These are phyloP conservation scores for Mycena metata DNA, from an alignment of 768 basidiomycete species.

Conservation along the genomic window DNA sequence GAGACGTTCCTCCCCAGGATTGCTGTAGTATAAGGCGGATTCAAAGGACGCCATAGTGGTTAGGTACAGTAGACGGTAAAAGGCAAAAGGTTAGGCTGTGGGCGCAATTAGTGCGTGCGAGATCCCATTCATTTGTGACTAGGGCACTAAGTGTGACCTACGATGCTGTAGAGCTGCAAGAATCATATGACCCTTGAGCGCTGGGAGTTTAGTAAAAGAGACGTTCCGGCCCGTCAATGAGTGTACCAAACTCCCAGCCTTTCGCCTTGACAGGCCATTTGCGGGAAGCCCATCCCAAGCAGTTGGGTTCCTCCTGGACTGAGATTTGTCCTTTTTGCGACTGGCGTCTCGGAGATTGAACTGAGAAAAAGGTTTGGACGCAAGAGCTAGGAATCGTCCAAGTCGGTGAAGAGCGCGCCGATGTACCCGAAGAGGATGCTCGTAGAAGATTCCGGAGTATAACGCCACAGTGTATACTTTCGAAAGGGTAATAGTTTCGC, in stretches of 20 bases:
- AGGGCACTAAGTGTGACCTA: conserved; percentile 4
- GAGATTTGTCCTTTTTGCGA: too few species aligned
- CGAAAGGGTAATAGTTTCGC: too few species aligned
- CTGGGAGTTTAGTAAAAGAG: neutral
- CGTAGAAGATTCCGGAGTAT: too few species aligned
- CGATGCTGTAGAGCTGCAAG: neutral
- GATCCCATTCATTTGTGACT: neutral
- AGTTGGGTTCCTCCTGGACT: too few species aligned
- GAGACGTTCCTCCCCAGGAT: conserved; percentile 20
- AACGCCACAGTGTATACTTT: too few species aligned
- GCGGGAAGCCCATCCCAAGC: too few species aligned
- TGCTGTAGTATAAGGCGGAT: neutral
- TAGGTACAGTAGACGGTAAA: neutral
- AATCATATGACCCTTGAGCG: conserved; percentile 15
- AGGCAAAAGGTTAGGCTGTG: neutral
- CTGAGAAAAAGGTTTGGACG: too few species aligned
- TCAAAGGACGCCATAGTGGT: neutral
- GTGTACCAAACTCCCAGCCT: neutral
- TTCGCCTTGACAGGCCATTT: too few species aligned
- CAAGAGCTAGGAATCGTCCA: too few species aligned
- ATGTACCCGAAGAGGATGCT: too few species aligned
- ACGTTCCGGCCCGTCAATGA: neutral
- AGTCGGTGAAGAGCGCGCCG: too few species aligned
- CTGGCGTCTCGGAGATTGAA: too few species aligned
- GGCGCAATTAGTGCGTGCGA: conserved; percentile 1